Percentiles rank a stretch among this genome's conserved stretches.
Evolutionary conservation across 208 protist genomes (phyloP).

Genomic region (Phytomonas sp.): DNA sequence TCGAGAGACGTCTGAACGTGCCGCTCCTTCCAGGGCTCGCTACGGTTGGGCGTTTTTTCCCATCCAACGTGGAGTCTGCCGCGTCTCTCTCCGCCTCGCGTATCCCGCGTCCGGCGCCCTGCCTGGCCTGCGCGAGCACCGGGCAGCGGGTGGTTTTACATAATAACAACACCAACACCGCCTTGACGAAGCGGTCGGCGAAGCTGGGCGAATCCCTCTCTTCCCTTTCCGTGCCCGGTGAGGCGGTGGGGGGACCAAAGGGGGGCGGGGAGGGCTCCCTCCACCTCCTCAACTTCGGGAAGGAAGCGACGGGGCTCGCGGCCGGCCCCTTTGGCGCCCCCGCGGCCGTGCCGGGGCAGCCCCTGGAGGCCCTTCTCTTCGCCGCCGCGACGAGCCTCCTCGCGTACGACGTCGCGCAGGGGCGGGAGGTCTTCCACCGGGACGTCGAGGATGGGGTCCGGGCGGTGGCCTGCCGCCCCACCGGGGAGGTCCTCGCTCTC

Average conservation of each 20-base stretch:
- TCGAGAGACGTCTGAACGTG: constrained; percentile 48
- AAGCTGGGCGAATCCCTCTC: constrained; percentile 26
- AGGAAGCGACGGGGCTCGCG: constrained; percentile 67
- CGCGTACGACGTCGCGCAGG: constrained; percentile 89
- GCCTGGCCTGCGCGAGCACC: constrained; percentile 58
- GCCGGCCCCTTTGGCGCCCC: constrained; percentile 25
- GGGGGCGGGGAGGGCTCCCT: constrained; percentile 35
- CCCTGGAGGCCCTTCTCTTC: constrained; percentile 83
- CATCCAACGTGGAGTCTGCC: constrained; percentile 13
- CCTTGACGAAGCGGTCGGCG: constrained; percentile 23
- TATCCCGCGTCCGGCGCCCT: constrained; percentile 24
- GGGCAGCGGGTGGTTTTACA: constrained; percentile 79
- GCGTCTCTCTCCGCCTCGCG: constrained; percentile 10
- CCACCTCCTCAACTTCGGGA: constrained; percentile 83
- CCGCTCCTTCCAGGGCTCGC: constrained; percentile 46
- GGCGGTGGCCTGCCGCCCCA: constrained; percentile 50
- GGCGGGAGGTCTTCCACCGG: constrained; percentile 90
- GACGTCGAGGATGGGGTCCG: constrained; percentile 90
- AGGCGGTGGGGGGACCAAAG: constrained; percentile 8
- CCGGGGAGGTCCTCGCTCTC: constrained; percentile 47
- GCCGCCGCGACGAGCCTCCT: constrained; percentile 83
- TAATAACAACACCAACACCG: constrained; percentile 59
- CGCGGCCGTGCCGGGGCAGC: constrained; percentile 10
- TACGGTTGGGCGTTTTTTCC: constrained; percentile 57
- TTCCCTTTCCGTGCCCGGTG: constrained; percentile 7